Base-by-base conservation (phyloP, 2,329 filamentous ascomycete genomes). In the Aspergillus neotritici region DNA sequence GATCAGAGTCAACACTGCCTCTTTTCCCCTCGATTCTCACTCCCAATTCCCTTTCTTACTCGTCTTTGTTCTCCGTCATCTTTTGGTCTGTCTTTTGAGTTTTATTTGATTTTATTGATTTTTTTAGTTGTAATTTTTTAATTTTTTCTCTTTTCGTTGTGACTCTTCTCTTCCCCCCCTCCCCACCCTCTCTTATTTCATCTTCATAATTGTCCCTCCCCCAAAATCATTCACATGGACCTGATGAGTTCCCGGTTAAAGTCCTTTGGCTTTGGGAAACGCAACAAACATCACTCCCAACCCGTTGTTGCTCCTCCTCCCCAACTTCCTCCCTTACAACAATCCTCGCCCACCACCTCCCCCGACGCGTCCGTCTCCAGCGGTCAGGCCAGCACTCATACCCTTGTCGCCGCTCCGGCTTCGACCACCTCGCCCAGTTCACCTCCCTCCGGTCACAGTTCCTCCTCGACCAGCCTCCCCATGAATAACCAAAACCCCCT, bases 401-500 rank as follows among this genome's bases (percentile, higher is more conserved):
- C 55, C 37, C 58, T 60, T 46, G 54, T 57, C 46, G 53, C 63
- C 60, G 58, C 63, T 61, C 58, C 56, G 49, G 57, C 64, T 52
- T 65, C 59, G 50, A 55, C 52, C 39, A 54, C 59, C 33, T 59
- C 64, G 30, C 46, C 58, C 35, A 63, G 60, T 33, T 61, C 66
- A 39, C 62, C 67, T 32, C 62, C 65, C 31, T 63, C 64, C 37
- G 58, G 61, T 46, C 58, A 62, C 52, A 73, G 68, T 56, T 66
- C 70, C 34, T 75, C 72, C 25, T 69, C 66, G 41, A 70, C 72
- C 47, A 76, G 73, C 54, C 68, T 76, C 35, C 67, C 75, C 55
- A 80, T 80, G 73, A 82, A 79, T 54, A 63, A 62, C 43, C 69
- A 68, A 51, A 73, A 76, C 50, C 70, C 72, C 33, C 69, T 78